phyloP scores from a whole-genome alignment of 192 early-diverging fungal species.

The Gryganskiella cystojenkinii region DNA sequence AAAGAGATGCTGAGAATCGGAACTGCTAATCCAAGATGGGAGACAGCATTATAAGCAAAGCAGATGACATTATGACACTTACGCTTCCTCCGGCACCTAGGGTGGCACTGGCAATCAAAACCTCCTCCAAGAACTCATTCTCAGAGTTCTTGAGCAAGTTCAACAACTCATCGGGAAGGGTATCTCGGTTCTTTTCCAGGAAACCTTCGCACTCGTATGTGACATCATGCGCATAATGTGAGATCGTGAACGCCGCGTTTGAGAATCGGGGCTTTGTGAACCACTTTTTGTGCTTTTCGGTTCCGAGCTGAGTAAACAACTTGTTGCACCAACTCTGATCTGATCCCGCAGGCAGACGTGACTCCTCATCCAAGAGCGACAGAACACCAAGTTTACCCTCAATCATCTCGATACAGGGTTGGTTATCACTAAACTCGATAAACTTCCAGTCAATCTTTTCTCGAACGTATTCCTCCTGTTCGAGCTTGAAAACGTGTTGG shows the following conservation, averaged over 20 bases:
- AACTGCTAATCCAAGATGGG: background rate
- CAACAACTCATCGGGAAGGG: conserved; percentile 93
- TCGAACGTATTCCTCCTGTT: conserved; percentile 97
- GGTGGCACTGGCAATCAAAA: conserved; percentile 62
- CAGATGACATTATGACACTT: conserved; percentile 21
- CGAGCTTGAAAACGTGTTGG: conserved; percentile 98
- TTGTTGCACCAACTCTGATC: conserved; percentile 90
- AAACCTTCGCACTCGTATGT: conserved; percentile 96
- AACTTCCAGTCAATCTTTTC: conserved; percentile 99
- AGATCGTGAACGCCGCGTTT: conserved; percentile 89
- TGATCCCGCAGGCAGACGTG: conserved; percentile 84
- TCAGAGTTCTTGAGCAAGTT: conserved; percentile 79
- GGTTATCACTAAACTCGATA: conserved; percentile 99
- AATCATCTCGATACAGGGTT: conserved; percentile 98
- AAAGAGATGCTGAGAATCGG: background rate
- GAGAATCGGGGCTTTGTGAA: conserved; percentile 95
- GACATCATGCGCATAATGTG: conserved; percentile 96
- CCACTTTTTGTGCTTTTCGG: conserved; percentile 71
- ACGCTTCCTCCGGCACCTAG: conserved; percentile 48
- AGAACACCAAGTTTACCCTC: conserved; percentile 96
- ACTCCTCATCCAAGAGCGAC: conserved; percentile 91
- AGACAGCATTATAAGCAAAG: background rate
- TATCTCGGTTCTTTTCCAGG: conserved; percentile 99
- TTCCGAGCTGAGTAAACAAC: conserved; percentile 86
- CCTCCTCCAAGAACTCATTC: conserved; percentile 85